phyloP scores from a whole-genome alignment of 768 basidiomycete species.

The Podaxis pistillaris region DNA sequence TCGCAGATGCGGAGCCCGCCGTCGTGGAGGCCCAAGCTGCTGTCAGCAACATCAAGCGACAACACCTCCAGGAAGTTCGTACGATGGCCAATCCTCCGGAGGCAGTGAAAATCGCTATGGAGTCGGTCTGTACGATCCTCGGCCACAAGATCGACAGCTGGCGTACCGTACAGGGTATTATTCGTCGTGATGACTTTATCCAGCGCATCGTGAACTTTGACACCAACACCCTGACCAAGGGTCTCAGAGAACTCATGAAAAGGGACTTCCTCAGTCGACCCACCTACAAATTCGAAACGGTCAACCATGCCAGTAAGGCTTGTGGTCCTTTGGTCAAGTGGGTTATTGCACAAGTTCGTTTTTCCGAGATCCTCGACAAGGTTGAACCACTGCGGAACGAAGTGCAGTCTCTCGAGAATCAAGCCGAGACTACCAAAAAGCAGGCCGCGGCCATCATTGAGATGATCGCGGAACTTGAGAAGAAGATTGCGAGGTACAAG shows the following conservation, averaged over 20 bases:
- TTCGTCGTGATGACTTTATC: slow-evolving; percentile 96
- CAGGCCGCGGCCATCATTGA: slow-evolving; percentile 87
- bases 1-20: slow-evolving; percentile 97
- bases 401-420: slow-evolving; percentile 87
- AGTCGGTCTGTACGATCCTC: slow-evolving; percentile 94
- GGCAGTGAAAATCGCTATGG: slow-evolving; percentile 97
- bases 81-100: slow-evolving; percentile 99
- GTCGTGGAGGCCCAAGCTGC: slow-evolving; percentile 93
- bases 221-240: slow-evolving; percentile 84
- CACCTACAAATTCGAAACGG: slow-evolving; percentile 91
- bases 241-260: slow-evolving; percentile 88
- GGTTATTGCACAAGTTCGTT: slow-evolving; percentile 95
- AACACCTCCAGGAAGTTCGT: slow-evolving; percentile 95
- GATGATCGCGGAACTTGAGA: slow-evolving; percentile 90
- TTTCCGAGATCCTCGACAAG: slow-evolving; percentile 96
- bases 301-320: slow-evolving; percentile 93
- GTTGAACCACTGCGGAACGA: slow-evolving; percentile 96
- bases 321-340: slow-evolving; percentile 98
- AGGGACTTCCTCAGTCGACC: slow-evolving; percentile 89
- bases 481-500: slow-evolving; percentile 92
- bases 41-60: slow-evolving; percentile 95
- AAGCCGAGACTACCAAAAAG: slow-evolving; percentile 93
- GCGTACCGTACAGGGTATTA: slow-evolving; percentile 93
- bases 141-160: slow-evolving; percentile 97
- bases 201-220: slow-evolving; percentile 94